Percentiles rank a stretch among this genome's conserved stretches.
Conservation (phyloP, 768 basidiomycete genomes). For the Inosperma sp. region DNA sequence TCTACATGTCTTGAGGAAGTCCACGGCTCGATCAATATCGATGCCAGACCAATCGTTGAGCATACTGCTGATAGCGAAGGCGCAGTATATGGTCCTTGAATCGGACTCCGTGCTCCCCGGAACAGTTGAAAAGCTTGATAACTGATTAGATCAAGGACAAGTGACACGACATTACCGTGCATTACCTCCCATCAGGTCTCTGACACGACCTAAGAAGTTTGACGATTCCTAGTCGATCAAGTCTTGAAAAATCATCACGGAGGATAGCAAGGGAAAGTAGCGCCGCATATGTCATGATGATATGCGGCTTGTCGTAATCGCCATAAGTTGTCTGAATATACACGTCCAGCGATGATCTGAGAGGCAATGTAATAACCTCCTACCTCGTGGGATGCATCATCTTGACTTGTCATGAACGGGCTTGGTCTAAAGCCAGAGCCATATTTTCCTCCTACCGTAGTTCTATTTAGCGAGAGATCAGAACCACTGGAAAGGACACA, state of each 20-base stretch:
- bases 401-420: conserved; percentile 53
- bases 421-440: conserved; percentile 75
- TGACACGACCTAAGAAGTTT: conserved; percentile 70
- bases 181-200: conserved; percentile 77
- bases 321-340: conserved; percentile 34
- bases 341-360: conserved; percentile 8
- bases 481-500: conserved; percentile 1
- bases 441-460: conserved; percentile 48
- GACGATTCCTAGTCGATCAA: conserved; percentile 68
- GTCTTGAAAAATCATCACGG: conserved; percentile 71
- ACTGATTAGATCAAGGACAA: conserved; percentile 4
- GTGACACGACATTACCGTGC: background rate
- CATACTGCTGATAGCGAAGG: conserved; percentile 77
- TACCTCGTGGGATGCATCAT: conserved; percentile 12
- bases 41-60: conserved; percentile 76
- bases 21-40: conserved; percentile 53
- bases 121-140: conserved; percentile 61
- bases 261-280: conserved; percentile 79
- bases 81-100: conserved; percentile 80
- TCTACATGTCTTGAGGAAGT: conserved; percentile 66
- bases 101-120: conserved; percentile 73
- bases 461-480: background rate
- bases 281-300: conserved; percentile 94
- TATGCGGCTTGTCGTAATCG: conserved; percentile 66
- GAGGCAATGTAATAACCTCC: background rate